phyloP scores from a whole-genome alignment of 2,329 filamentous ascomycete species.

The Teratosphaeria pseudoeucalypti region DNA sequence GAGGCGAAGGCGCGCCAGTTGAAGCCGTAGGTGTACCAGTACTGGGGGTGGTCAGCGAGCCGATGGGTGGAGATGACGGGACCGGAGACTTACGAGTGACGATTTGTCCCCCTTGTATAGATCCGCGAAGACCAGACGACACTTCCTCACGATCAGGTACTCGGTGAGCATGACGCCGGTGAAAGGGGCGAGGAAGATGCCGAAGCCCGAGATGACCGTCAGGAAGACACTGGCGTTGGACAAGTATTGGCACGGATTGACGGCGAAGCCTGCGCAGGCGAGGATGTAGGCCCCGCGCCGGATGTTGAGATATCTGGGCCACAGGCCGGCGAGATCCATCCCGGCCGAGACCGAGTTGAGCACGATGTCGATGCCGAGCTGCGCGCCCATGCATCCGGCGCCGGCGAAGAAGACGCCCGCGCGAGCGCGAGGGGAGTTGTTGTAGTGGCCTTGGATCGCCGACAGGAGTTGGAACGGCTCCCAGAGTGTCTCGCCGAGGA shows the following conservation, averaged over 20 bases:
- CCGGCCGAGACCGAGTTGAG: slow-evolving; percentile 42
- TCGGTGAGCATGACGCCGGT: slow-evolving; percentile 35
- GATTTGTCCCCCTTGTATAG: slow-evolving; percentile 31
- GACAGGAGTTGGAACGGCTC: background rate
- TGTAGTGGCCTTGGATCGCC: background rate
- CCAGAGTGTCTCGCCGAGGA: background rate
- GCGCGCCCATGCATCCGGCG: slow-evolving; percentile 34
- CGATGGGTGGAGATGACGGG: background rate
- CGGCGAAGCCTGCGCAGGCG: slow-evolving; percentile 34
- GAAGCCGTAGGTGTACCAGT: slow-evolving; percentile 29
- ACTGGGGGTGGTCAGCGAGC: background rate
- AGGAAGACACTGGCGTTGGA: slow-evolving; percentile 38
- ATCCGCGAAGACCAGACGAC: slow-evolving; percentile 33
- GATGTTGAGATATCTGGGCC: slow-evolving; percentile 43
- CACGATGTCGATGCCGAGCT: slow-evolving; percentile 36
- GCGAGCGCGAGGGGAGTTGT: slow-evolving; percentile 14
- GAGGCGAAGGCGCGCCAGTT: slow-evolving; percentile 36
- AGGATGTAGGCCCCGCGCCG: slow-evolving; percentile 43
- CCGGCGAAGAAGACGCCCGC: slow-evolving; percentile 39
- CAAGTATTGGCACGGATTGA: slow-evolving; percentile 44
- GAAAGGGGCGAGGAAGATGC: slow-evolving; percentile 38
- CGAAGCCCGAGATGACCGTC: slow-evolving; percentile 35
- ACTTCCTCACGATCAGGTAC: slow-evolving; percentile 34
- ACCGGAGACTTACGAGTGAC: slow-evolving; percentile 25
- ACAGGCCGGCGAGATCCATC: slow-evolving; percentile 43